Evolutionary conservation across 2,329 filamentous ascomycete species (phyloP).

Genomic region (Cladobotryum mycophilum): DNA sequence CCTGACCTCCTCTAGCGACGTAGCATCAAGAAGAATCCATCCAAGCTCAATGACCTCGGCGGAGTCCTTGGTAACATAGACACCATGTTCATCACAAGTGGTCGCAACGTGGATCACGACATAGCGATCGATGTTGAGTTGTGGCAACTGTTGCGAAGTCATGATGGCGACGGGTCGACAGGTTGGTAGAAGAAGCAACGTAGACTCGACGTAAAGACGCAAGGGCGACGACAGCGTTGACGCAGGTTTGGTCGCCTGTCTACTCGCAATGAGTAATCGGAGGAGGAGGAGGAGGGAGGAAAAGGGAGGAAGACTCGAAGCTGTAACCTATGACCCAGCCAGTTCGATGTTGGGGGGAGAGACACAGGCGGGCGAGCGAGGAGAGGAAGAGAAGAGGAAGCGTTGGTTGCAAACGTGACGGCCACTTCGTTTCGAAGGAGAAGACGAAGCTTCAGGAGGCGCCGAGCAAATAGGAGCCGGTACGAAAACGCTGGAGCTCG

Average conservation of each 20-base stretch:
- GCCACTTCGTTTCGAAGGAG: not conserved
- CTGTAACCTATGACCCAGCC: slow-evolving; percentile 33
- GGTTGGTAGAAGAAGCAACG: slow-evolving; percentile 17
- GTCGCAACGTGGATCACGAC: slow-evolving; percentile 98
- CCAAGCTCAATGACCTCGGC: slow-evolving; percentile 98
- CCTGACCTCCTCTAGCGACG: slow-evolving; percentile 84
- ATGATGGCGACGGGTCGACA: slow-evolving; percentile 24
- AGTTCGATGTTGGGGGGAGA: slow-evolving; percentile 22
- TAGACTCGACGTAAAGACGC: slow-evolving; percentile 6
- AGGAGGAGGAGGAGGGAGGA: slow-evolving; percentile 18
- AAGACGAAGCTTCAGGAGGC: slow-evolving; percentile 23
- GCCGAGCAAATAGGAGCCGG: slow-evolving; percentile 19
- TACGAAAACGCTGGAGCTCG: slow-evolving; percentile 14
- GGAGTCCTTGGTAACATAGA: slow-evolving; percentile 98
- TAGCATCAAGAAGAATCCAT: slow-evolving; percentile 92
- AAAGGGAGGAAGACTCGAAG: slow-evolving; percentile 20
- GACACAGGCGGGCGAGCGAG: slow-evolving; percentile 17
- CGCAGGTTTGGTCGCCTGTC: slow-evolving; percentile 11
- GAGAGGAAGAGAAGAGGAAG: slow-evolving; percentile 8
- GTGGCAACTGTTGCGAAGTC: slow-evolving; percentile 39
- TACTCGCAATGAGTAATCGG: slow-evolving; percentile 10
- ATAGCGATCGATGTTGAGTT: slow-evolving; percentile 84
- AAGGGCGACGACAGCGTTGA: slow-evolving; percentile 11
- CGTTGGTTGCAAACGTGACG: not conserved
- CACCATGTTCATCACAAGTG: slow-evolving; percentile 97